These are phyloP conservation scores for Candida maltosa DNA, from an alignment of 805 yeast genomes.

Conservation along the genomic window DNA sequence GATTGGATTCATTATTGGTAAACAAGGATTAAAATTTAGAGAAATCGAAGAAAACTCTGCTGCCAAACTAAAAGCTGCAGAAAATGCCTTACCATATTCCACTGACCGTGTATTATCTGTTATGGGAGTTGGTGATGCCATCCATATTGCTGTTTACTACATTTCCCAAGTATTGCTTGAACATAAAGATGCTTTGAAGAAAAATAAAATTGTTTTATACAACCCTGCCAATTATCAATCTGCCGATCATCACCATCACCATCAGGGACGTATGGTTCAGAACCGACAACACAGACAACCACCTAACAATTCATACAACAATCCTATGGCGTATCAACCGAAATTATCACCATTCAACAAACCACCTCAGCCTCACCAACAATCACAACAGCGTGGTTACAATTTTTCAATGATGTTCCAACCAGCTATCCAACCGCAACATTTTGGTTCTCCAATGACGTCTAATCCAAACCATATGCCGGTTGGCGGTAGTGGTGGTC, in stretches of 20 bases:
- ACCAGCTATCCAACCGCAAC: constrained; percentile 32
- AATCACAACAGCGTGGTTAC: constrained; percentile 22
- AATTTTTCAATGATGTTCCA: constrained; percentile 41
- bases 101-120: constrained; percentile 73
- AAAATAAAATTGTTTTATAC: constrained; percentile 54
- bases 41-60: constrained; percentile 83
- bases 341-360: constrained; percentile 10
- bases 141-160: constrained; percentile 78
- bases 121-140: constrained; percentile 80
- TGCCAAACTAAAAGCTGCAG: constrained; percentile 71
- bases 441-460: too few species aligned
- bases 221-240: constrained; percentile 50
- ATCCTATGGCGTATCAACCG: constrained; percentile 2
- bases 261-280: background rate
- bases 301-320: constrained; percentile 3
- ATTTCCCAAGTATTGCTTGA: constrained; percentile 65
- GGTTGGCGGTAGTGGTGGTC: background rate
- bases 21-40: constrained; percentile 66
- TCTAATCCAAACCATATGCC: too few species aligned
- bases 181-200: constrained; percentile 50
- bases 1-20: constrained; percentile 81
- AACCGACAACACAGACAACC: background rate
- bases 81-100: constrained; percentile 66
- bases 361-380: constrained; percentile 11
- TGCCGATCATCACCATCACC: constrained; percentile 8